Evolutionary conservation across 257 asterid species (phyloP).

Genomic region (Henckelia pumila): DNA sequence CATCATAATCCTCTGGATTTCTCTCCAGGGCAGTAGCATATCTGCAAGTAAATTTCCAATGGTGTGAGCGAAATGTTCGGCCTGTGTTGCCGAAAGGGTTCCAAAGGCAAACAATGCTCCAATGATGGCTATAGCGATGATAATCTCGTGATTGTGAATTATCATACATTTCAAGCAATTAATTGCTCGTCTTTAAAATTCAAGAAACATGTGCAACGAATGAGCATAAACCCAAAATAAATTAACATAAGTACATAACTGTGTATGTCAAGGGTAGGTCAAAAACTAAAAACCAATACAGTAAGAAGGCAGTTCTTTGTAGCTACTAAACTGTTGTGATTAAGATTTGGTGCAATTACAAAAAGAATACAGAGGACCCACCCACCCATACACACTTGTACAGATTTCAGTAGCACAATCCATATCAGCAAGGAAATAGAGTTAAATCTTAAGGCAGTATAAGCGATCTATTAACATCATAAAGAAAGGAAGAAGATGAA

Average conservation of each 20-base stretch:
- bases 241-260: background rate
- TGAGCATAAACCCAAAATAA: constrained; percentile 23
- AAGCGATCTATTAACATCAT: constrained; percentile 1
- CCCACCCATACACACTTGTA: background rate
- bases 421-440: constrained; percentile 21
- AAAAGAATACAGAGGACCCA: background rate
- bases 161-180: constrained; percentile 17
- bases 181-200: constrained; percentile 9
- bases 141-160: constrained; percentile 16
- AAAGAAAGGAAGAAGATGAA: constrained; percentile 10
- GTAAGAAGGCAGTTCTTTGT: background rate
- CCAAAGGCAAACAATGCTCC: constrained; percentile 17
- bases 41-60: constrained; percentile 47
- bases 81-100: constrained; percentile 16
- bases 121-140: constrained; percentile 16
- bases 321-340: background rate
- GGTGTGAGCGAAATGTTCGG: constrained; percentile 21
- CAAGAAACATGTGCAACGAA: background rate
- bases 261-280: constrained; percentile 7
- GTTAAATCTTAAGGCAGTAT: background rate
- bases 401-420: background rate
- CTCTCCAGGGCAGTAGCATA: constrained; percentile 88
- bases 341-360: background rate
- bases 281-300: constrained; percentile 1
- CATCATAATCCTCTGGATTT: constrained; percentile 94